Evolutionary conservation across 108 stramenopile species (phyloP).

Genomic region (Cylindrotheca fusiformis): DNA sequence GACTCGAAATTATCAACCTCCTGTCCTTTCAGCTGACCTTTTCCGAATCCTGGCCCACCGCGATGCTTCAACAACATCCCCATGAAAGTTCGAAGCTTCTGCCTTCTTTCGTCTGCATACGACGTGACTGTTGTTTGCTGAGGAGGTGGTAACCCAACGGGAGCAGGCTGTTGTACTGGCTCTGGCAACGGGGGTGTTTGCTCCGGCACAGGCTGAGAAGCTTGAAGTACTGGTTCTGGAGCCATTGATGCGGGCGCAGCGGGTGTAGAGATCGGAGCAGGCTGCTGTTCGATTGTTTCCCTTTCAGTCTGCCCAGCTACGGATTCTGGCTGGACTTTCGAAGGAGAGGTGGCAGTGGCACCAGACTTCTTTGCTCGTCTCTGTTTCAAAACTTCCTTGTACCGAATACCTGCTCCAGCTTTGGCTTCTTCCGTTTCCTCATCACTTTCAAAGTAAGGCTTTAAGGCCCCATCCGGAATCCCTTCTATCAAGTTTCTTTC

Average conservation of each 20-base stretch:
- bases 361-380: constrained; percentile 15
- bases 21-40: constrained; percentile 57
- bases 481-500: constrained; percentile 38
- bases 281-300: too few relatives aligned
- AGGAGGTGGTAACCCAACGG: constrained; percentile 6
- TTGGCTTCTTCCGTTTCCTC: constrained; percentile 4
- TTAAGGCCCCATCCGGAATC: constrained; percentile 35
- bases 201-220: constrained; percentile 10
- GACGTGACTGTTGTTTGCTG: constrained; percentile 15
- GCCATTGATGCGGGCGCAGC: constrained; percentile 9
- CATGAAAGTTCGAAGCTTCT: constrained; percentile 66
- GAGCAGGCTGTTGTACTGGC: constrained; percentile 6
- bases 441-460: constrained; percentile 21
- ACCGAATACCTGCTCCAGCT: constrained; percentile 42
- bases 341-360: not conserved
- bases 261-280: constrained; percentile 6
- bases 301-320: too few relatives aligned
- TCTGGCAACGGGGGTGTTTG: constrained; percentile 1
- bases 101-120: constrained; percentile 42
- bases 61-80: constrained; percentile 83
- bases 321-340: not conserved
- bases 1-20: constrained; percentile 57
- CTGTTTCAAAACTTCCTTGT: constrained; percentile 57
- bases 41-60: constrained; percentile 84
- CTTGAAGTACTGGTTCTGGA: constrained; percentile 12